Base-by-base conservation (phyloP, 1,139 yeast genomes). In the Suhomyces yuchorum region DNA sequence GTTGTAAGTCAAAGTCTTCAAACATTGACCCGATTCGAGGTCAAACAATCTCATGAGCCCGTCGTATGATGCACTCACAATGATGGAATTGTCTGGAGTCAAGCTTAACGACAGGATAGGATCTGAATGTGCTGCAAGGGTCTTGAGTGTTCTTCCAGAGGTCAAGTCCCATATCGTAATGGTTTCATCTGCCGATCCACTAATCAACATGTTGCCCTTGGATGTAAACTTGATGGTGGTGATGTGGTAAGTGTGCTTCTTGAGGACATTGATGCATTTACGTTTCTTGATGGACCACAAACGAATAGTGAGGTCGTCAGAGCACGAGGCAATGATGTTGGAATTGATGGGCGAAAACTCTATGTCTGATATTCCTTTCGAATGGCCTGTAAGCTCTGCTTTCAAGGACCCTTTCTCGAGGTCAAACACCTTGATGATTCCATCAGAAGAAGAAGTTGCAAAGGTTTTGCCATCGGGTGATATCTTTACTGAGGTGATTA, bases 101-200 rank as follows among this genome's bases (percentile, higher is more conserved):
- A 93, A 70, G 55, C 88, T 83, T 1, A 92, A 73, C 0, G 89
- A 78, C 41, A 89, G 83, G 1, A 93, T 87, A 0, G 98, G 96
- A 57, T 91, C 98, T 0, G 96, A 82, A 65, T 93, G 99, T 0
- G 99, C 98, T 15, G 96, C 89, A 48, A 93, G 71, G 0, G 96
- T 89, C 59, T 87, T 84, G 56, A 91, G 68, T 43, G 88, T 80
- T 42, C 77, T 77, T 0, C 96, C 95, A 22, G 84, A 76, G 33
- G 80, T 71, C 5, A 87, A 80, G 65, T 92, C 97, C 99, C 99
- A 93, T 3, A 92, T 78, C 42, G 91, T 80, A 19, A 93, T 85
- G 41, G 92, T 91, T 60, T 93, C 99, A 65, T 93, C 99, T 37
- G 95, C 84, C 1, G 96, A 82, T 0, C 96, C 96, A 41, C 92